phyloP scores from a whole-genome alignment of 192 early-diverging fungal genomes.

The Powellomyces hirtus region DNA sequence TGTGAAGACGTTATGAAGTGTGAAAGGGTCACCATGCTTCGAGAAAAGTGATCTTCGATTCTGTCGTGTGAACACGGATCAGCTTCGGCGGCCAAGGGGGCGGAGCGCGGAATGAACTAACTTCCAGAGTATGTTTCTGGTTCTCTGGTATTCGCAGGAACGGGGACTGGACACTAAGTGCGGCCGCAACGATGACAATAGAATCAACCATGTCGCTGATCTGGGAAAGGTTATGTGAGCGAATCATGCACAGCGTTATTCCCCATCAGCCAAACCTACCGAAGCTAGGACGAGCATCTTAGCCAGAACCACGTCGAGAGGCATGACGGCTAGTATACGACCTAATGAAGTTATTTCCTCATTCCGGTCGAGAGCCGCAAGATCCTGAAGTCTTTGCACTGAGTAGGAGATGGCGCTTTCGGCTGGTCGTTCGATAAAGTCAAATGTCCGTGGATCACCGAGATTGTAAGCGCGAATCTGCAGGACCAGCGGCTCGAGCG shows the following conservation, averaged over 20 bases:
- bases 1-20: constrained; percentile 59
- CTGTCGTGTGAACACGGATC: too few species aligned
- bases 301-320: constrained; percentile 62
- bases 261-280: too few species aligned
- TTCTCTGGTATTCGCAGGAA: constrained; percentile 50
- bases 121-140: constrained; percentile 51
- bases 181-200: constrained; percentile 57
- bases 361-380: constrained; percentile 48
- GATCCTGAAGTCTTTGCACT: constrained; percentile 40
- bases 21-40: constrained; percentile 65
- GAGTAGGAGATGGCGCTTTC: constrained; percentile 41
- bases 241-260: too few species aligned
- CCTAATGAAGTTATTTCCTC: constrained; percentile 54
- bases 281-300: constrained; percentile 65
- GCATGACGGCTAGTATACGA: constrained; percentile 51
- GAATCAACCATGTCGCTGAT: constrained; percentile 53
- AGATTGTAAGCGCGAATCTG: constrained; percentile 59
- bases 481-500: constrained; percentile 58
- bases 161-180: constrained; percentile 66
- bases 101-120: too few species aligned
- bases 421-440: constrained; percentile 61
- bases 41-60: constrained; percentile 51
- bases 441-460: constrained; percentile 61
- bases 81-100: too few species aligned
- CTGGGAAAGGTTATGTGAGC: too few species aligned